Base-by-base conservation (phyloP, 176 grass and related monocot genomes). In the Pontederia crassipes region DNA sequence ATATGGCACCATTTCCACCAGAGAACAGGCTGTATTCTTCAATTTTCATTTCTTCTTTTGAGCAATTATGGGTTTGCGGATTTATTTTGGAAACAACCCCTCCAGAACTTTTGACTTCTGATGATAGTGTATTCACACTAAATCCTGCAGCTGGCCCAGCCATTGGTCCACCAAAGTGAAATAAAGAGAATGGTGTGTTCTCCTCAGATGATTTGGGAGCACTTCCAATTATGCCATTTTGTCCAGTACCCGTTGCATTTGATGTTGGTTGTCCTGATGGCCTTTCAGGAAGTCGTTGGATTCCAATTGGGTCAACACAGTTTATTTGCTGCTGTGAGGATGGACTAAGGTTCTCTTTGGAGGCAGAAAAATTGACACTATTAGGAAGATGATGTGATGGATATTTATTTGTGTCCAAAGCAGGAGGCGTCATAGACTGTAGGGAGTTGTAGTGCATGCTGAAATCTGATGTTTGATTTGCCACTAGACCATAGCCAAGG, bases 11-110 rank as follows among this genome's bases (percentile, higher is more conserved):
- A 46, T 65, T 72, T 77, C 74, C 75, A 40, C 77, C 69, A 66
- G 82, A 86, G 80, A 95, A 95, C n/a, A 95, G 67, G 72, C 86
- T 85, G 50, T 95, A 95, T 71, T 93, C 80, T 57, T 89, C 72
- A 57, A 92, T 74, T 64, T 83, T 66, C 54, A 68, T 70, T 74
- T 92, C 79, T 64, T 85, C 84, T 74, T 76, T 78, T 18, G 79
- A 84, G 70, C 84, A 97, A 62, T 63, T 28, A 47, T 76, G 68
- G 65, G 32, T 26, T 65, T 89, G 64, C 55, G 78, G 14, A 28
- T 72, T 59, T 20, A 61, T 54, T 13, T 64, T 79, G 46, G 56
- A 63, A 14, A 56, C 69, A 26, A 71, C 18, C 8, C 70, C 87
- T 55, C 57, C 52, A n/a, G 40, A 78, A 49, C 46, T 85, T 49